These are phyloP conservation scores for Chrysanthemum makinoi DNA, from an alignment of 129 eudicot species.

Conservation along the genomic window DNA sequence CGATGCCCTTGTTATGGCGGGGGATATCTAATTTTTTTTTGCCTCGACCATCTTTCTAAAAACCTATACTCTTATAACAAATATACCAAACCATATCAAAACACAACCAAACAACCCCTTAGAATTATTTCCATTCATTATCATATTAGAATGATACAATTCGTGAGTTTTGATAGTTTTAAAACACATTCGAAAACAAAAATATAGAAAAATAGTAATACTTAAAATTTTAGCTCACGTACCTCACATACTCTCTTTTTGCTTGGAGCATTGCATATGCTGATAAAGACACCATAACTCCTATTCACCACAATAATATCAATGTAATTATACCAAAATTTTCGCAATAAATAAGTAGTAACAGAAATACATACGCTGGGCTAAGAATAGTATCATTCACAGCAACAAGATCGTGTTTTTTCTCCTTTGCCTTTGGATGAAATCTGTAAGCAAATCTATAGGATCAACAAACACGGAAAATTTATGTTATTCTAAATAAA, in stretches of 20 bases:
- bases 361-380: constrained; percentile 63
- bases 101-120: no score
- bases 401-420: constrained; percentile 52
- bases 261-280: constrained; percentile 72
- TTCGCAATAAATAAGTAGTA: constrained; percentile 6
- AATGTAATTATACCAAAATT: constrained; percentile 15
- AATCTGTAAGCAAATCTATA: constrained; percentile 79
- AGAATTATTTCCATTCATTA: background rate
- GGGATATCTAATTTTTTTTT: no score
- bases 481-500: constrained; percentile 2
- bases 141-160: background rate
- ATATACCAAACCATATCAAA: no score
- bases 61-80: no score
- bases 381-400: constrained; percentile 81
- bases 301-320: constrained; percentile 32
- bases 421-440: constrained; percentile 64
- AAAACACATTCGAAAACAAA: background rate
- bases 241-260: constrained; percentile 74
- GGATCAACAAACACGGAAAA: constrained; percentile 12
- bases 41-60: no score
- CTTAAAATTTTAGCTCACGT: background rate
- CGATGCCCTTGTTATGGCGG: no score
- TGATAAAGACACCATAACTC: constrained; percentile 47
- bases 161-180: background rate
- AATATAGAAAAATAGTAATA: background rate